A percentile compares a stretch with the other conserved stretches of the same genome.
These are phyloP conservation scores for Curvularia lunata DNA, from an alignment of 2,329 filamentous ascomycete species.

Conservation along the genomic window DNA sequence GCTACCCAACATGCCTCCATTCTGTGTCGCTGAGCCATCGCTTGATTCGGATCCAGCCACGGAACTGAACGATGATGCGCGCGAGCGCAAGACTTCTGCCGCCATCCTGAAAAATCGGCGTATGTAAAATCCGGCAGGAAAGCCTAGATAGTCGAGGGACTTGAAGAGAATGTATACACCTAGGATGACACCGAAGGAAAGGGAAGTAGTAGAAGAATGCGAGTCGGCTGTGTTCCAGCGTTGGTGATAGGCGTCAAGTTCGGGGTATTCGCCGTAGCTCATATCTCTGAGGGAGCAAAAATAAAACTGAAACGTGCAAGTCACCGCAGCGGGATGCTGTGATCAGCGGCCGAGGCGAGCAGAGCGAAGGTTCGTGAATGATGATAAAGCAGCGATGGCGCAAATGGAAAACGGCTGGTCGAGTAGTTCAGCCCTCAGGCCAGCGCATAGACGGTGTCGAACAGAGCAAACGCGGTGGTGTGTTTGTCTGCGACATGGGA, in stretches of 20 bases:
- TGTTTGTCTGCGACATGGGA: slow-evolving; percentile 46
- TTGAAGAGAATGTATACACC: slow-evolving; percentile 40
- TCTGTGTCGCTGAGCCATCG: slow-evolving; percentile 29
- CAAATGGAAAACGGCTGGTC: slow-evolving; percentile 2
- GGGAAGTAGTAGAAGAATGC: slow-evolving; percentile 20
- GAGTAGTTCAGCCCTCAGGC: slow-evolving; percentile 40
- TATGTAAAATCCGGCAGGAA: slow-evolving; percentile 55
- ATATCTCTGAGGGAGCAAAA: slow-evolving; percentile 26
- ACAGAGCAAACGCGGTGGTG: slow-evolving; percentile 38
- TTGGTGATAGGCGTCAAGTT: slow-evolving; percentile 27
- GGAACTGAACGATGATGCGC: slow-evolving; percentile 10
- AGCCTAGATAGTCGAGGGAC: slow-evolving; percentile 37
- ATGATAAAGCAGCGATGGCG: slow-evolving; percentile 11
- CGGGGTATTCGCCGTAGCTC: slow-evolving; percentile 28
- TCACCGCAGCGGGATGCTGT: not conserved
- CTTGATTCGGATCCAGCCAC: slow-evolving; percentile 24
- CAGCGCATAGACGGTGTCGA: slow-evolving; percentile 37
- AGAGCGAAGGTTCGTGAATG: slow-evolving; percentile 21
- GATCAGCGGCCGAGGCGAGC: slow-evolving; percentile 5
- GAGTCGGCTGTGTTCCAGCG: slow-evolving; percentile 23
- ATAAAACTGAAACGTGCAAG: slow-evolving; percentile 13
- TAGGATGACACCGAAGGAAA: slow-evolving; percentile 28
- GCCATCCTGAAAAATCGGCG: slow-evolving; percentile 54
- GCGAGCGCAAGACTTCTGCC: slow-evolving; percentile 14
- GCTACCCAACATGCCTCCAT: slow-evolving; percentile 35